Conservation (phyloP, 139 green algal species). For the Haematococcus lacustris region DNA sequence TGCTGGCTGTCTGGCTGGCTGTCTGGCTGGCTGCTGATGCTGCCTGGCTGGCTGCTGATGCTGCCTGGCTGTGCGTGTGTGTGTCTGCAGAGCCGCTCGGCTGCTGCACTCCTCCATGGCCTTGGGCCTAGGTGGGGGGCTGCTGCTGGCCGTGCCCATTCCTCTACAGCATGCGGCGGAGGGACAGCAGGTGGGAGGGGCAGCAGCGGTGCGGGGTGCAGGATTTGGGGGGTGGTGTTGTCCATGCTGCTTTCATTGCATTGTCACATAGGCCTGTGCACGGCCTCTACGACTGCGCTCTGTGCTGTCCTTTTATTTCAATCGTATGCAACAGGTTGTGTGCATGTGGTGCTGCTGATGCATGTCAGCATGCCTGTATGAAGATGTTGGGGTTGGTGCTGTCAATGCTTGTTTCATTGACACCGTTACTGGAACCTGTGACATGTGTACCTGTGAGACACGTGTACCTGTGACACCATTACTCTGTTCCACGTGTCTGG, state of each 20-base stretch:
- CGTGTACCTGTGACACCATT: neutral
- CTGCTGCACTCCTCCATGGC: slow-evolving; percentile 38
- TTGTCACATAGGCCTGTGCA: no score
- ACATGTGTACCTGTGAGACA: neutral
- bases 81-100: slow-evolving; percentile 38
- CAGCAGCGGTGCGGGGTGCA: no score
- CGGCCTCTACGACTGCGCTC: no score
- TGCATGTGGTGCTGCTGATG: neutral
- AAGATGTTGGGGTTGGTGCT: neutral
- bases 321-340: neutral
- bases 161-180: slow-evolving; percentile 57
- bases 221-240: no score
- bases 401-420: no score
- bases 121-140: slow-evolving; percentile 47
- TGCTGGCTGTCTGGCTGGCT: no score
- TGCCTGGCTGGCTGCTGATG: no score
- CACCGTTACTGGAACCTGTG: no score
- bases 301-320: slow-evolving; percentile 1
- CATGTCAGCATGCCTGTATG: neutral
- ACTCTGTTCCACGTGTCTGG: neutral
- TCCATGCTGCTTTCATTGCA: no score
- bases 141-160: slow-evolving; percentile 80
- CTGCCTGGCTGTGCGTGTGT: slow-evolving; percentile 6
- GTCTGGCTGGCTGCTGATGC: no score
- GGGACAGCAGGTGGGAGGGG: slow-evolving; percentile 47